Percentiles rank a stretch among this genome's conserved stretches.
Conservation (phyloP, 192 early-diverging fungal species). For the Glomus cerebriforme region DNA sequence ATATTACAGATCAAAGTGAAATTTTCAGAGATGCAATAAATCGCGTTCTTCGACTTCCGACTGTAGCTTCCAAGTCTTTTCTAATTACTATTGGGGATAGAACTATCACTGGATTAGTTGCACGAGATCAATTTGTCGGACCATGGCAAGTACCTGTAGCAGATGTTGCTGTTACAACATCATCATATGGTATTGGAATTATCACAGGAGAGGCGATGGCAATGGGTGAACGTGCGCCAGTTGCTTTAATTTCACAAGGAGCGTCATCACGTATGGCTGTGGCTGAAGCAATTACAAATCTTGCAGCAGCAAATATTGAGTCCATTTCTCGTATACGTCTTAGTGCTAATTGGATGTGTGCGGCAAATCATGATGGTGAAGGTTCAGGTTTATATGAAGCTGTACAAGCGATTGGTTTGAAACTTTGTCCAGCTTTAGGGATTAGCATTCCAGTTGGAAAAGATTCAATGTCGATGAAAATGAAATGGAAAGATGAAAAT, state of each 20-base stretch:
- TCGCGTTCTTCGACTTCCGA: conserved; percentile 82
- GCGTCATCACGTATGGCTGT: conserved; percentile 97
- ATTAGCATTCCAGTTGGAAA: conserved; percentile 98
- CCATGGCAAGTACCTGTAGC: conserved; percentile 99
- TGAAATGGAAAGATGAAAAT: conserved; percentile 72
- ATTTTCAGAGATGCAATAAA: conserved; percentile 65
- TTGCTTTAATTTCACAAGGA: conserved; percentile 81
- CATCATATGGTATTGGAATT: conserved; percentile 70
- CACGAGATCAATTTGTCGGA: conserved; percentile 97
- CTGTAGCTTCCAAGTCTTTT: conserved; percentile 93
- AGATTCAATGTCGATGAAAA: conserved; percentile 99
- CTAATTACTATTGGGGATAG: conserved; percentile 98
- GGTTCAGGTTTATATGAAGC: conserved; percentile 91
- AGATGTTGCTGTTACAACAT: conserved; percentile 91
- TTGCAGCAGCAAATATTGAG: conserved; percentile 84
- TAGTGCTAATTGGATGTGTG: conserved; percentile 99
- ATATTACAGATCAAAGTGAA: conserved; percentile 33
- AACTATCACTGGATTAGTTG: conserved; percentile 91
- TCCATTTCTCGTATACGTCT: conserved; percentile 76
- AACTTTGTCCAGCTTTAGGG: conserved; percentile 89
- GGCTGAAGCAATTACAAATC: conserved; percentile 90
- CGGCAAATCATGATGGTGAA: conserved; percentile 88
- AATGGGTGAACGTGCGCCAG: conserved; percentile 92
- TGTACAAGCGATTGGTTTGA: conserved; percentile 90
- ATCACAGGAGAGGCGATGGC: conserved; percentile 95